Evolutionary conservation across 2,329 filamentous ascomycete species (phyloP).

Genomic region (Akanthomyces muscarius): DNA sequence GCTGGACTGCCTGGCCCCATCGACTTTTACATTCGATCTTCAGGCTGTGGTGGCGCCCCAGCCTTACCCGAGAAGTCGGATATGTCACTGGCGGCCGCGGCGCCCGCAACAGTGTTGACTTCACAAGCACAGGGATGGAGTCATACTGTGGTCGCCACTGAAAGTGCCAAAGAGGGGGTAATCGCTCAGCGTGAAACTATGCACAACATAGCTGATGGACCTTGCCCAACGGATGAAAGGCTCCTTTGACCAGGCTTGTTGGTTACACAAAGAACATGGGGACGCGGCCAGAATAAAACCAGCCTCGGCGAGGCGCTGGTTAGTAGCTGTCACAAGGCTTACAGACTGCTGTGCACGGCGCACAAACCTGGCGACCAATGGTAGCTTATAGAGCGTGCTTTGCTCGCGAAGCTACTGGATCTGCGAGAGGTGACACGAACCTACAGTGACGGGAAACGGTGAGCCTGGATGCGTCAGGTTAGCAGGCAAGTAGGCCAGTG

Average conservation of each 20-base stretch:
- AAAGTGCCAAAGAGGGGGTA: not conserved
- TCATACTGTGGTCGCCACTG: not conserved
- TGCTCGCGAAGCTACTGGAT: no score
- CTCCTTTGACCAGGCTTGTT: not conserved
- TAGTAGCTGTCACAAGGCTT: no score
- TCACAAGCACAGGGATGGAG: not conserved
- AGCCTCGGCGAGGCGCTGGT: no score
- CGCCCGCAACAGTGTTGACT: not conserved
- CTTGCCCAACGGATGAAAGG: not conserved
- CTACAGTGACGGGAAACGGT: no score
- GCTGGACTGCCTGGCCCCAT: not conserved
- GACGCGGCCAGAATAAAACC: no score
- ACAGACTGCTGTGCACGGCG: no score
- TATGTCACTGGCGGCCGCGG: not conserved
- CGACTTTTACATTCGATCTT: not conserved
- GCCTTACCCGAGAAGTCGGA: not conserved
- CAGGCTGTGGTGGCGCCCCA: not conserved
- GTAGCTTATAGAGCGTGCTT: no score
- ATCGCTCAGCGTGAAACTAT: not conserved
- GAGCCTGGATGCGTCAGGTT: no score
- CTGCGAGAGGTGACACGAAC: no score
- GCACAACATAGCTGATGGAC: not conserved
- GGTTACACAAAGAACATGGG: not conserved
- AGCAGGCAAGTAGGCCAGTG: no score
- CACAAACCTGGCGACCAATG: no score